A percentile compares a stretch with the other conserved stretches of the same genome.
Evolutionary conservation across 352 stramenopile genomes (phyloP).

Genomic region (Pythium scleroteichum): DNA sequence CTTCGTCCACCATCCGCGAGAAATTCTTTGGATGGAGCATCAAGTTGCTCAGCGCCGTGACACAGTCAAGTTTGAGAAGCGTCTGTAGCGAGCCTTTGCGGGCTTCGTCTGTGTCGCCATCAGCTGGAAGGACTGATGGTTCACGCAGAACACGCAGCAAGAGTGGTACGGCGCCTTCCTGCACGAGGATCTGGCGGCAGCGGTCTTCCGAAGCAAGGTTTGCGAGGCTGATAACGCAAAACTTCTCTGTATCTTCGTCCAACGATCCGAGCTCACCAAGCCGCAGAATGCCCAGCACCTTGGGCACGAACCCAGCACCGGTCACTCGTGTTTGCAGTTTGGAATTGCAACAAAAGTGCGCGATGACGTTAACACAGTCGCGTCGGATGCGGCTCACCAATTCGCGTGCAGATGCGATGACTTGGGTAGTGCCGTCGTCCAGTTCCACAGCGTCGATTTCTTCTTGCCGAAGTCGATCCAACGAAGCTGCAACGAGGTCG

Average conservation of each 20-base stretch:
- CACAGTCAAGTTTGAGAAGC: conserved; percentile 77
- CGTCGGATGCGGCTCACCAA: conserved; percentile 23
- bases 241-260: conserved; percentile 71
- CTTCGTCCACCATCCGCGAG: conserved; percentile 68
- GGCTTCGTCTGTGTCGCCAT: not conserved
- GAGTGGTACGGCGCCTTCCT: conserved; percentile 57
- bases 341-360: conserved; percentile 75
- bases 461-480: conserved; percentile 16
- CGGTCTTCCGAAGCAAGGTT: conserved; percentile 78
- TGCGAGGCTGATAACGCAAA: conserved; percentile 59
- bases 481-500: conserved; percentile 17
- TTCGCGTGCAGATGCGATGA: conserved; percentile 1
- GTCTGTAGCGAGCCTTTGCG: conserved; percentile 21
- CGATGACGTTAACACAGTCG: conserved; percentile 64
- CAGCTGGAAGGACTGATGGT: conserved; percentile 4
- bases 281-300: conserved; percentile 43
- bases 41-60: conserved; percentile 79
- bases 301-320: conserved; percentile 52
- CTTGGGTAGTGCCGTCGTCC: not conserved
- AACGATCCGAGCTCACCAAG: not conserved
- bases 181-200: conserved; percentile 57
- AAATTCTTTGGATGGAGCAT: conserved; percentile 85
- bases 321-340: conserved; percentile 65
- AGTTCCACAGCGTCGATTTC: conserved; percentile 8
- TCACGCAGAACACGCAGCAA: conserved; percentile 53